Percentiles rank a stretch among this genome's conserved stretches.
Evolutionary conservation across 2,329 filamentous ascomycete genomes (phyloP).

Genomic region (Monilinia aucupariae): DNA sequence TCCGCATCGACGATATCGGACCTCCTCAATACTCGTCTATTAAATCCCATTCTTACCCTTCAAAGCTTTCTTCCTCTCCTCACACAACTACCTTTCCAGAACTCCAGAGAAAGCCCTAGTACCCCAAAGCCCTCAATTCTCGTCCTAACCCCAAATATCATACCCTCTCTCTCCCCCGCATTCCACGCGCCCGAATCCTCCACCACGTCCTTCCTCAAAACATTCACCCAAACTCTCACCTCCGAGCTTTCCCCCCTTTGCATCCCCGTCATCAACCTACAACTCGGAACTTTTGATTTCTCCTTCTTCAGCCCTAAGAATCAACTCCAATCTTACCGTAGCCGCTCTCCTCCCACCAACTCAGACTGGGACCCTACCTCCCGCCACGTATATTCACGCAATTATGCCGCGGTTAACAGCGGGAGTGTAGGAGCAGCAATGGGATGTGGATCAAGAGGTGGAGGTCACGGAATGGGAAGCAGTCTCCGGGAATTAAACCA

Average conservation of each 20-base stretch:
- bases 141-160: constrained; percentile 73
- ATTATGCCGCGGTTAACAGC: constrained; percentile 52
- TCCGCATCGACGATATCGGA: constrained; percentile 80
- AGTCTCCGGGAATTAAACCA: constrained; percentile 76
- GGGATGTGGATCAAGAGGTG: constrained; percentile 42
- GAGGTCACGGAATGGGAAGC: constrained; percentile 41
- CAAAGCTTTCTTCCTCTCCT: constrained; percentile 84
- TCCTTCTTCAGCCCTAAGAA: constrained; percentile 54
- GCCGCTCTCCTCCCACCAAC: constrained; percentile 33
- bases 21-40: constrained; percentile 83
- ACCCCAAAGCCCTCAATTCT: constrained; percentile 60
- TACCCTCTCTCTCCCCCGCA: constrained; percentile 71
- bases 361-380: constrained; percentile 54
- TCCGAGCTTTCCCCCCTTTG: constrained; percentile 71
- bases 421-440: constrained; percentile 16
- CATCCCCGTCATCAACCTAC: constrained; percentile 79
- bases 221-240: constrained; percentile 74
- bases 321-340: constrained; percentile 35
- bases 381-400: constrained; percentile 55
- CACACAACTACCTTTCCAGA: constrained; percentile 47
- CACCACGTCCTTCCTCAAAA: constrained; percentile 78
- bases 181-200: constrained; percentile 83
- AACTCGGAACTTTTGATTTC: constrained; percentile 87
- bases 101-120: constrained; percentile 15
- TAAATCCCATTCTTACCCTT: constrained; percentile 82